Base-by-base conservation (phyloP, 2,329 filamentous ascomycete species). In the Hyphodiscus sp. region DNA sequence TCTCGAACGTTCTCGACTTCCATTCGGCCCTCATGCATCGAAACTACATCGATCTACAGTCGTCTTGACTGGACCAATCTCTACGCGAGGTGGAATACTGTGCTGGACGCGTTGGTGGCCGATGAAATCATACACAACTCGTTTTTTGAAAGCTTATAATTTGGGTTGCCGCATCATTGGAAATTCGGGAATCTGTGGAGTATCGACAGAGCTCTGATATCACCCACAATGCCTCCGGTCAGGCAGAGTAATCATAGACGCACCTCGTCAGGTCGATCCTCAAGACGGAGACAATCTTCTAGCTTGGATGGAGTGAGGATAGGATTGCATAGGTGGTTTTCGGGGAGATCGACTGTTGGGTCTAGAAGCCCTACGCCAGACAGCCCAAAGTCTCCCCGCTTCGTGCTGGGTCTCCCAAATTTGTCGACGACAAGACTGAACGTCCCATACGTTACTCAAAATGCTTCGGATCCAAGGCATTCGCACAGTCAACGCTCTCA, bases 331-430 rank as follows among this genome's bases (percentile, higher is more conserved):
- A 52, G 59, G 6, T 42, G 65, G 23, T 65, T 68, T 54, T 54
- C 56, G 8, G 65, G 65, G 20, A 57, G 60, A 38, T 65, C 65
- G 18, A 63, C 51, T 43, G 58, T 64, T 50, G 59, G 58, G 20
- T 47, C 51, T 18, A 59, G 56, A 51, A 60, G 46, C 51, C 44
- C 41, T 45, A 45, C 53, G 2, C 61, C 61, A 45, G 45, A 67
- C 65, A 75, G 71, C 19, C 76, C 76, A 33, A 81, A 81, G 61
- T 73, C 74, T 1, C 74, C 76, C 2, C 68, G 69, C 2, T 71
- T 74, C 47, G 63, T 67, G 18, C 61, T 74, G 2, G 67, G 67
- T 3, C 61, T 71, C 51, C 67, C 69, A n/a, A 64, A 66, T 29
- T 59, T 76, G 20, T 70, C 75, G 11, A 71, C 70, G 29, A 73